Base-by-base conservation (phyloP, 768 basidiomycete genomes). In the Hypholoma sublateritium region DNA sequence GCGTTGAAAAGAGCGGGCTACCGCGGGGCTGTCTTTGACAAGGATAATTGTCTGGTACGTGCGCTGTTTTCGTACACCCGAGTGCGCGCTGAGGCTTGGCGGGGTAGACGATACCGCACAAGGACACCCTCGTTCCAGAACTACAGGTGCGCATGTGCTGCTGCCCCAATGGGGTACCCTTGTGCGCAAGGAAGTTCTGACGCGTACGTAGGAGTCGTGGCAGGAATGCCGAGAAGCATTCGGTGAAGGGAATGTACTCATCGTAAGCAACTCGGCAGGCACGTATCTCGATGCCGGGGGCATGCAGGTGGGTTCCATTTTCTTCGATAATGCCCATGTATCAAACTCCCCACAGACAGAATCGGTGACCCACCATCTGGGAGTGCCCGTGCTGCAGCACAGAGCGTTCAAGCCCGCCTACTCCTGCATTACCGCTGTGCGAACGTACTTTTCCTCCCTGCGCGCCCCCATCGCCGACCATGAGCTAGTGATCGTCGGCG, bases 181-280 rank as follows among this genome's bases (percentile, higher is more conserved):
- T 22, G 9, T 3, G 24, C 12, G 7, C 6, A 11, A 16, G 6
- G 17, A 24, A 22, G 14, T 32, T 7, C 28, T 32, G 28, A 46
- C n/a, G 46, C 22, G 25, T 62, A 92, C 22, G n/a, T 61, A 92
- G 89, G 77, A 82, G 11, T 82, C 90, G 6, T 98, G 95, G 95
- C 68, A 75, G 25, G 80, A 85, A 62, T 89, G 93, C 50, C 74
- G 84, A 43, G 70, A 79, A 42, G 79, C 82, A 0, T 98, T 98
- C 63, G 91, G 91, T 0, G 78, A 85, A 22, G 80, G 80, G 0
- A 89, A 93, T 58, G 83, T 99, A 5, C 75, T 99, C 59, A 84
- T 98, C 45, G 95, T 98, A 34, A 93, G 91, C 70, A 99, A 99
- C 68, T 95, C 95, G 17, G 93, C 93, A 0, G 95, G 96, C 1